A percentile compares a stretch with the other conserved stretches of the same genome.
These are phyloP conservation scores for Neospermospora avenae DNA, from an alignment of 2,329 filamentous ascomycete genomes.

Conservation along the genomic window DNA sequence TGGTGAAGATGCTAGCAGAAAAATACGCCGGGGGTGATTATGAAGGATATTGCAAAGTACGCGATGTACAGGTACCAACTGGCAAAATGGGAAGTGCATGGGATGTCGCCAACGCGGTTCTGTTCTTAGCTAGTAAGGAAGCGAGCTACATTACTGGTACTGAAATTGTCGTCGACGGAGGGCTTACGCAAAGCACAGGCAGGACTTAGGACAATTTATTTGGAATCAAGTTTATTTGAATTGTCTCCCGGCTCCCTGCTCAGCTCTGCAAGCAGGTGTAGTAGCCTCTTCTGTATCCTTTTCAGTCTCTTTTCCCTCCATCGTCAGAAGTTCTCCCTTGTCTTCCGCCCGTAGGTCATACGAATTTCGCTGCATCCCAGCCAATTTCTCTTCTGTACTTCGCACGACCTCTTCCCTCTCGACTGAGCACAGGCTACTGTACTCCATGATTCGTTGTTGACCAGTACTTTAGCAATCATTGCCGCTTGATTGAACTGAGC, in stretches of 20 bases:
- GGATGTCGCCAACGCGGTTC: slow-evolving; percentile 54
- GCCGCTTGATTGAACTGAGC: too few species aligned
- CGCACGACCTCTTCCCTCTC: too few species aligned
- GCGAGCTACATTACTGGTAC: slow-evolving; percentile 57
- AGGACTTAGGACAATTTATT: not conserved
- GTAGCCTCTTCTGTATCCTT: too few species aligned
- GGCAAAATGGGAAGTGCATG: slow-evolving; percentile 57
- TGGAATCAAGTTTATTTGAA: not conserved
- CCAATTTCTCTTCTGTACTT: too few species aligned
- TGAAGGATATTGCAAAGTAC: slow-evolving; percentile 48
- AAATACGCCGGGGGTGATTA: slow-evolving; percentile 44
- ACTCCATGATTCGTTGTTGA: too few species aligned
- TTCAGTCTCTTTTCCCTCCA: too few species aligned
- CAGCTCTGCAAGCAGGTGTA: not conserved
- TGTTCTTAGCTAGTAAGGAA: slow-evolving; percentile 54
- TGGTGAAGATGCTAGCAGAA: slow-evolving; percentile 44
- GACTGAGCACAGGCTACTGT: too few species aligned
- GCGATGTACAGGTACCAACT: slow-evolving; percentile 55
- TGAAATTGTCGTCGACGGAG: slow-evolving; percentile 49
- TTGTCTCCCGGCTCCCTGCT: not conserved
- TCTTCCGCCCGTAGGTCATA: too few species aligned
- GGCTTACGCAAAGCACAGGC: slow-evolving; percentile 42
- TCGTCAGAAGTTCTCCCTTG: too few species aligned
- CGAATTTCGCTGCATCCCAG: too few species aligned
- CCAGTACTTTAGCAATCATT: too few species aligned